Base-by-base conservation (phyloP, 2,329 filamentous ascomycete genomes). In the Alternaria viburni region DNA sequence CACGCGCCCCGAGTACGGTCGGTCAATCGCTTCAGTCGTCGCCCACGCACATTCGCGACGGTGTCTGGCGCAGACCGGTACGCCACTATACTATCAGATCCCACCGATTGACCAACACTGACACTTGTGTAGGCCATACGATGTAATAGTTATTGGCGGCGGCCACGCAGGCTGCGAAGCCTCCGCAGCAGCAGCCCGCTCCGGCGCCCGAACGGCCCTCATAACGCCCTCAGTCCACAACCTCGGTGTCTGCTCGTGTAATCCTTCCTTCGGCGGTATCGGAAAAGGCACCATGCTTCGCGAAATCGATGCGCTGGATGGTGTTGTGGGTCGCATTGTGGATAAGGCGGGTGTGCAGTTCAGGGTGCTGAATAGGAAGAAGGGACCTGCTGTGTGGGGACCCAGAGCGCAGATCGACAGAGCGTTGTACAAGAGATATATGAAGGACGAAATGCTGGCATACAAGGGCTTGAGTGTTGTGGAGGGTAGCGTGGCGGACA, bases 331-430 rank as follows among this genome's bases (percentile, higher is more conserved):
- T 0, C 88, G 93, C 36, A 90, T 97, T 21, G 93, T 97, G 62
- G 96, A 99, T 82, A 95, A 96, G 78, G 91, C 96, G 4, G 96
- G 93, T 6, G 88, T 97, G n/a, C 95, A 97, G 78, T 99, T 98
- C 80, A 90, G 92, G 67, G 86, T 96, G 17, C 81, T 99, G 74
- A 99, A 99, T 80, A 86, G 89, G 55, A 91, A 88, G 68, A 98
- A 98, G 77, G 96, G 96, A 1, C 93, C 95, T 6, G 96, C 96
- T 4, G 96, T 99, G 25, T 99, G 96, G 96, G 96, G 96, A 11
- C 96, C 96, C 1, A 87, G 96, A 57, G 96, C 96, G 51, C 96
- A 99, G 84, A 98, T 99, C 79, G 96, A 99, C 80, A 89, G 96
- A 64, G 87, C 87, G 64, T 83, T 99, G 43, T 99, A 98, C 82